phyloP scores from a whole-genome alignment of 169 alveolate genomes.

The Neospora caninum region DNA sequence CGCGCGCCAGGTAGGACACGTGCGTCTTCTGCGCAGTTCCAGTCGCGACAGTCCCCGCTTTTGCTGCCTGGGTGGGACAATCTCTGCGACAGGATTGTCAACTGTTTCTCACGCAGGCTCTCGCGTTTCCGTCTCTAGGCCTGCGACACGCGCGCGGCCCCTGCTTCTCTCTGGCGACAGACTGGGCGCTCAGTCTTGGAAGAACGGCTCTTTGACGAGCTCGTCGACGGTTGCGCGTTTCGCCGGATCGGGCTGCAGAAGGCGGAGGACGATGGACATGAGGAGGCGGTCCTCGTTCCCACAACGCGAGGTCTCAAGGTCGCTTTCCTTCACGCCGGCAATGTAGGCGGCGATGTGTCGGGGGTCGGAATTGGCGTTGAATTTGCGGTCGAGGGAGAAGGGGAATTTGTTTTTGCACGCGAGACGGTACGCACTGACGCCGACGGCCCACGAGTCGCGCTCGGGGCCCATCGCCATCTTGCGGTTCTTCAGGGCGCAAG shows the following conservation, averaged over 20 bases:
- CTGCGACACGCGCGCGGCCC: no score
- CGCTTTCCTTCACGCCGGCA: background rate
- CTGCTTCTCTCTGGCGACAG: no score
- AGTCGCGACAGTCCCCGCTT: no score
- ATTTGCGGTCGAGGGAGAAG: background rate
- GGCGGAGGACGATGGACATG: background rate
- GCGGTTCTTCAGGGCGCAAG: background rate
- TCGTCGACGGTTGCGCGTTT: background rate
- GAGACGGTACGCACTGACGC: background rate
- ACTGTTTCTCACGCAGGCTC: no score
- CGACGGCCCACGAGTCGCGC: slow-evolving; percentile 22
- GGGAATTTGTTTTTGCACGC: background rate
- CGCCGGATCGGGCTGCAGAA: background rate
- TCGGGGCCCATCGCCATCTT: background rate
- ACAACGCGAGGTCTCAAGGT: background rate
- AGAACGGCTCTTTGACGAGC: background rate
- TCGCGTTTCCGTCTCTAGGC: no score
- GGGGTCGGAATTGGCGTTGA: background rate
- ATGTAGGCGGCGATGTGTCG: background rate
- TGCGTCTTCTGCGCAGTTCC: no score
- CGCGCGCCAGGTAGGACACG: no score
- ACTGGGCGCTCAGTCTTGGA: background rate
- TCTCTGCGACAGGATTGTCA: no score
- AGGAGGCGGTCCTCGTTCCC: background rate
- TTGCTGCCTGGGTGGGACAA: no score